Percentiles rank a stretch among this genome's conserved stretches.
Evolutionary conservation across 1,284 basidiomycete species (phyloP).

Genomic region (Ganoderma resinaceum): DNA sequence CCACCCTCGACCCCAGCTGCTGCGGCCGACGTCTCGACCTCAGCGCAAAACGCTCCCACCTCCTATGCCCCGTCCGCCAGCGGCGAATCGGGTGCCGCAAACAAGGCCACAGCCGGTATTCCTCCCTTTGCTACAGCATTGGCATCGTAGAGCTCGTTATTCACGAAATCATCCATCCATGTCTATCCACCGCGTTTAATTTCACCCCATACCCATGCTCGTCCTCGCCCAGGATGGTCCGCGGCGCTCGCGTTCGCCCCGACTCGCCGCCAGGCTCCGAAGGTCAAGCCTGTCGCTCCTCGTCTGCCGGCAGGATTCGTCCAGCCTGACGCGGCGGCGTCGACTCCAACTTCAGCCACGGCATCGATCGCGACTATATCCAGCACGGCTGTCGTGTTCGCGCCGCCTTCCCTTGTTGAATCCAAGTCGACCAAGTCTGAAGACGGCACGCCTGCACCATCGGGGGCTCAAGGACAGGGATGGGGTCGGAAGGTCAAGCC

Average conservation of each 20-base stretch:
- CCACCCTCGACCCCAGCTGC: slow-evolving; percentile 22
- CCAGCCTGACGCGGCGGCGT: slow-evolving; percentile 31
- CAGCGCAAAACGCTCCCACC: slow-evolving; percentile 25
- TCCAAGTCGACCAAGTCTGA: slow-evolving; percentile 40
- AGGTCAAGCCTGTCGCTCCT: slow-evolving; percentile 55
- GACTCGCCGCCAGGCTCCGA: slow-evolving; percentile 63
- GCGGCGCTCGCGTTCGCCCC: slow-evolving; percentile 88
- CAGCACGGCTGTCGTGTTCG: slow-evolving; percentile 75
- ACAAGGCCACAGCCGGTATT: slow-evolving; percentile 84
- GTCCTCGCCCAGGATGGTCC: slow-evolving; percentile 71
- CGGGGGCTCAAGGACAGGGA: slow-evolving; percentile 48
- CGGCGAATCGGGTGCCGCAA: slow-evolving; percentile 44
- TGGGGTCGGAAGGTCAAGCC: slow-evolving; percentile 90
- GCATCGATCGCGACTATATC: slow-evolving; percentile 51
- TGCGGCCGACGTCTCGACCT: slow-evolving; percentile 12
- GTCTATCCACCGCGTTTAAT: slow-evolving; percentile 33
- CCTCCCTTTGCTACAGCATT: slow-evolving; percentile 51
- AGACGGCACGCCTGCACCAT: slow-evolving; percentile 36
- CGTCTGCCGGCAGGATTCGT: slow-evolving; percentile 65
- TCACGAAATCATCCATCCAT: slow-evolving; percentile 44
- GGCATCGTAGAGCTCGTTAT: slow-evolving; percentile 44
- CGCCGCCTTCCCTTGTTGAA: slow-evolving; percentile 68
- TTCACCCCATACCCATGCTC: slow-evolving; percentile 16
- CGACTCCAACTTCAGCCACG: slow-evolving; percentile 21
- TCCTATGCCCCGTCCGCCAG: slow-evolving; percentile 22